A percentile compares a stretch with the other conserved stretches of the same genome.
Conservation (phyloP, 1,139 yeast genomes). For the Entelexis sorbosivorans region DNA sequence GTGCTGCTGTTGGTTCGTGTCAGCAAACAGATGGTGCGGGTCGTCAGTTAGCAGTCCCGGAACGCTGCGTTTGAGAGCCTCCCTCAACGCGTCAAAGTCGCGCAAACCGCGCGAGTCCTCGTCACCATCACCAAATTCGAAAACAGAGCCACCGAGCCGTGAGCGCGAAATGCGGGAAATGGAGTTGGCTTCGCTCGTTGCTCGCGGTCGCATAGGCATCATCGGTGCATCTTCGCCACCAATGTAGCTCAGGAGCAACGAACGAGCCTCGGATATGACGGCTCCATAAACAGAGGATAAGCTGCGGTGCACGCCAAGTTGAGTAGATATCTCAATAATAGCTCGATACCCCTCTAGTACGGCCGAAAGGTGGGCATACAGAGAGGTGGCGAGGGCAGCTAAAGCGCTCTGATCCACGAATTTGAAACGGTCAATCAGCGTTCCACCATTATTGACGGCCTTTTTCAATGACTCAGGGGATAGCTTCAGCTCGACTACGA, state of each 20-base stretch:
- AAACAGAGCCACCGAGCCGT: constrained; percentile 23
- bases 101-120: constrained; percentile 22
- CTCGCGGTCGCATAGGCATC: constrained; percentile 2
- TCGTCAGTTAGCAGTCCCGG: constrained; percentile 31
- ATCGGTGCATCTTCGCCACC: constrained; percentile 21
- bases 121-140: constrained; percentile 20
- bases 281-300: constrained; percentile 48
- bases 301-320: constrained; percentile 34
- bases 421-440: constrained; percentile 22
- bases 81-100: constrained; percentile 26
- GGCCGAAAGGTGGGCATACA: constrained; percentile 48
- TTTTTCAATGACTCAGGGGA: constrained; percentile 48
- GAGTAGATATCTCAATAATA: constrained; percentile 44
- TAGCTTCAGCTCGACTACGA: constrained; percentile 48
- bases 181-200: constrained; percentile 4
- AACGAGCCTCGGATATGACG: constrained; percentile 47
- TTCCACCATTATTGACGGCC: constrained; percentile 37
- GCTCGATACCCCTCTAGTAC: constrained; percentile 64
- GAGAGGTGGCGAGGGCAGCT: constrained; percentile 7
- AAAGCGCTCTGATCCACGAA: constrained; percentile 16
- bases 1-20: constrained; percentile 21
- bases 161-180: constrained; percentile 10
- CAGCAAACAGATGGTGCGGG: constrained; percentile 21
- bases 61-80: constrained; percentile 29
- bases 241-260: constrained; percentile 49